Evolutionary conservation across 768 basidiomycete genomes (phyloP).

Genomic region (Phlegmacium glaucopus): DNA sequence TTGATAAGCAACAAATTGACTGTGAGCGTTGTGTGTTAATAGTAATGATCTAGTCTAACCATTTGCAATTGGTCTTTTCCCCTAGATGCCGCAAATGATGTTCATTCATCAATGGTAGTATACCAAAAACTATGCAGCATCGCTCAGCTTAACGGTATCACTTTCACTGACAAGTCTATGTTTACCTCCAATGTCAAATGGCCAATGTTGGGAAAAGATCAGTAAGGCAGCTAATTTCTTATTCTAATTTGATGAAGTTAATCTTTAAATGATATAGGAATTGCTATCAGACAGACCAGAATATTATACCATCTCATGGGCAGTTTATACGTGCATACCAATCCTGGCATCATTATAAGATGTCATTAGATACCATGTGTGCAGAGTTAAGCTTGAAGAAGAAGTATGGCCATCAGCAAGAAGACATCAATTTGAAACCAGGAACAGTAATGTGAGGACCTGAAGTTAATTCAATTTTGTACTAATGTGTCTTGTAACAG

Average conservation of each 20-base stretch:
- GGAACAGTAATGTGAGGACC: slow-evolving; percentile 30
- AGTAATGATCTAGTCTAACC: neutral
- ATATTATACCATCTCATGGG: neutral
- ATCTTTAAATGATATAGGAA: too few species aligned
- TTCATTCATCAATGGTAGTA: slow-evolving; percentile 29
- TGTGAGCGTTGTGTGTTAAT: slow-evolving; percentile 18
- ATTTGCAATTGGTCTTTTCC: neutral
- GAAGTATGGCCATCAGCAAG: neutral
- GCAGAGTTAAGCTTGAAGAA: neutral
- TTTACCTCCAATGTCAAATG: neutral
- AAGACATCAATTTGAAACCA: slow-evolving; percentile 15
- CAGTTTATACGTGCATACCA: neutral
- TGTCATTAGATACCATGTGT: neutral
- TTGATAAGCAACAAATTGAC: slow-evolving; percentile 21
- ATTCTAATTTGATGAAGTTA: too few species aligned
- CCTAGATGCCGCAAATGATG: slow-evolving; percentile 38
- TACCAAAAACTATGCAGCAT: slow-evolving; percentile 25
- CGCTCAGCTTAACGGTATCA: slow-evolving; percentile 10
- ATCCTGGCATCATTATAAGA: neutral
- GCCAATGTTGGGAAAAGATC: neutral
- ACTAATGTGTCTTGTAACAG: slow-evolving; percentile 11
- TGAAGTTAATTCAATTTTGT: neutral
- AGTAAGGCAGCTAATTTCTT: too few species aligned
- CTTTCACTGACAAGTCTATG: neutral
- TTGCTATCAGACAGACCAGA: neutral